Conservation (phyloP, 2,329 filamentous ascomycete species). For the Pestalotiopsis sp. region DNA sequence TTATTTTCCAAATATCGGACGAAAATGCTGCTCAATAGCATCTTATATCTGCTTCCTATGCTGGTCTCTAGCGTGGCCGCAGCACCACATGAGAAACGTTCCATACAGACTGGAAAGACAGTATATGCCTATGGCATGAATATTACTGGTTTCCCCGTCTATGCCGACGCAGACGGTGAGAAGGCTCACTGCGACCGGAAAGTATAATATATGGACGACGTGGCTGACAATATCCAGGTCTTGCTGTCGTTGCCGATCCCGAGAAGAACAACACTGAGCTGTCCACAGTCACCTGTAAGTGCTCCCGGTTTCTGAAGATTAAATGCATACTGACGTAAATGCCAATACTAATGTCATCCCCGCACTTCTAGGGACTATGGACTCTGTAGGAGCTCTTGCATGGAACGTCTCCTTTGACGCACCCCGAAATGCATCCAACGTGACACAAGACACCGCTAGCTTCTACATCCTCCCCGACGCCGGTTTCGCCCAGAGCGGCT, state of each 20-base stretch:
- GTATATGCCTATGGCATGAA: background rate
- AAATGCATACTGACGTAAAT: background rate
- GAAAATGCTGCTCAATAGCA: background rate
- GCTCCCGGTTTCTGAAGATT: background rate
- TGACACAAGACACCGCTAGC: background rate
- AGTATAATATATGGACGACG: background rate
- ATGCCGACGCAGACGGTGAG: background rate
- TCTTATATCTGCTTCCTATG: background rate
- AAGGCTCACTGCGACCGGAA: background rate
- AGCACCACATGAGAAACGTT: background rate
- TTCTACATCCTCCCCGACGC: background rate
- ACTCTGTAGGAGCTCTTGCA: background rate
- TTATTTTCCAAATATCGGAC: background rate
- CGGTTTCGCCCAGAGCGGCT: background rate
- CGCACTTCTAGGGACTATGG: background rate
- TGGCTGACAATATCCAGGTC: background rate
- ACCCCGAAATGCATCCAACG: background rate
- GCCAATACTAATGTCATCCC: background rate
- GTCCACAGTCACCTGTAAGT: background rate
- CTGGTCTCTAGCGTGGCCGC: background rate
- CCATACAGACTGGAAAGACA: background rate
- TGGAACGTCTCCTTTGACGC: background rate
- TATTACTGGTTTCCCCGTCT: background rate
- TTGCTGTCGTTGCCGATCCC: background rate
- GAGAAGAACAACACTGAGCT: background rate